These are phyloP conservation scores for Acanthamoeba sp. DNA, from an alignment of 208 protist genomes.

Conservation along the genomic window DNA sequence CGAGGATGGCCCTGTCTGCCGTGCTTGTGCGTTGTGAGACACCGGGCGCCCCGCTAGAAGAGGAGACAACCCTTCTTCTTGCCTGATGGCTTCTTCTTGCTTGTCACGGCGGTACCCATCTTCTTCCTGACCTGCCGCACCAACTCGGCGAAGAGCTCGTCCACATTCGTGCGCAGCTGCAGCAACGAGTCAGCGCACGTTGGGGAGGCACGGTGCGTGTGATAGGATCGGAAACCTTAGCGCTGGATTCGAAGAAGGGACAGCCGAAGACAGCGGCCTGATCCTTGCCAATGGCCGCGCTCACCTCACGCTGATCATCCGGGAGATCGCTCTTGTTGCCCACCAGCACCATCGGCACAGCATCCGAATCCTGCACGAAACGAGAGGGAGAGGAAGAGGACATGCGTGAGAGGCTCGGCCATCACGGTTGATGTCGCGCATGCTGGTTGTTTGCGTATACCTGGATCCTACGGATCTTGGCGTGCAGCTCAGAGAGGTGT, in stretches of 20 bases:
- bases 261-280: not conserved
- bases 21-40: too few relatives aligned
- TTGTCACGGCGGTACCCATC: not conserved
- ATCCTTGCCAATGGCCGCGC: not conserved
- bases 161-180: slow-evolving; percentile 23
- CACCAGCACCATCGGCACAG: slow-evolving; percentile 16
- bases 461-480: slow-evolving; percentile 15
- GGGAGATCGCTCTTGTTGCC: slow-evolving; percentile 50
- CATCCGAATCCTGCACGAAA: not conserved
- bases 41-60: too few relatives aligned
- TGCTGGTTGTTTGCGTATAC: not conserved
- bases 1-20: too few relatives aligned
- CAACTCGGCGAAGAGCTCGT: slow-evolving; percentile 14
- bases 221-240: not conserved
- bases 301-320: not conserved
- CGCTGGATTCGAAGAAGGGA: slow-evolving; percentile 55
- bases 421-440: too few relatives aligned
- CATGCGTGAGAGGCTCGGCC: too few relatives aligned
- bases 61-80: not conserved
- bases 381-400: too few relatives aligned
- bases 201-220: not conserved
- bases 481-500: not conserved
- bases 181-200: not conserved
- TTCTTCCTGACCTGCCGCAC: slow-evolving; percentile 14
- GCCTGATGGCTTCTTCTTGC: not conserved